Conservation (phyloP, 306 rosid species). For the Urtica urens region DNA sequence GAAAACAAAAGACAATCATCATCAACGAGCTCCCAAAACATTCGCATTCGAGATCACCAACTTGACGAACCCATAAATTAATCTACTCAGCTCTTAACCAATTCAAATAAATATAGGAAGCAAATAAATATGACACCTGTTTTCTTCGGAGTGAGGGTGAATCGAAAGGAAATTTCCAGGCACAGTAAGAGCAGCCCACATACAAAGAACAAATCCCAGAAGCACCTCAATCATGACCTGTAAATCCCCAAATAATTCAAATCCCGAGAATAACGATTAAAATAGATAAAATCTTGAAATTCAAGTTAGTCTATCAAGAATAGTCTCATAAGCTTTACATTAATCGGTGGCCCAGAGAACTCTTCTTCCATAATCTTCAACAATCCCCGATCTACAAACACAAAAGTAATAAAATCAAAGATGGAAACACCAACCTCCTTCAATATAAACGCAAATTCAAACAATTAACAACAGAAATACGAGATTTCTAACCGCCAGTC, state of each 20-base stretch:
- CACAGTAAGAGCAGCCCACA: conserved; percentile 65
- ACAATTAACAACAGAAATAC: no score
- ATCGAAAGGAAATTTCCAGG: conserved; percentile 69
- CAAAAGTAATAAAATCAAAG: conserved; percentile 1
- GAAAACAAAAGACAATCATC: no score
- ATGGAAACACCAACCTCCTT: neutral
- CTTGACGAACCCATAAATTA: no score
- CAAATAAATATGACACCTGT: conserved; percentile 31
- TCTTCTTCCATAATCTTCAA: conserved; percentile 82
- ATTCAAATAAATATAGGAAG: neutral
- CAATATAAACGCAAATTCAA: neutral
- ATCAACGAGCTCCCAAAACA: no score
- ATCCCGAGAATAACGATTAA: neutral
- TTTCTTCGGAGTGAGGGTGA: conserved; percentile 68
- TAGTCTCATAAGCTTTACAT: conserved; percentile 26
- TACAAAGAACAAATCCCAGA: conserved; percentile 47
- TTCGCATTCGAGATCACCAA: no score
- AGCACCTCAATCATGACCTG: conserved; percentile 59
- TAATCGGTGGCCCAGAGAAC: conserved; percentile 73
- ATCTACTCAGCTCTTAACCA: no score
- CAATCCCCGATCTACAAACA: conserved; percentile 56
- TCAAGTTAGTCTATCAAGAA: neutral
- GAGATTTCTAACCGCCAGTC: no score
- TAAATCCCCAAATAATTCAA: neutral
- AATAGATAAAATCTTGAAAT: neutral